Conservation (phyloP, 495 filamentous ascomycete species). For the Penicillium subrubescens region DNA sequence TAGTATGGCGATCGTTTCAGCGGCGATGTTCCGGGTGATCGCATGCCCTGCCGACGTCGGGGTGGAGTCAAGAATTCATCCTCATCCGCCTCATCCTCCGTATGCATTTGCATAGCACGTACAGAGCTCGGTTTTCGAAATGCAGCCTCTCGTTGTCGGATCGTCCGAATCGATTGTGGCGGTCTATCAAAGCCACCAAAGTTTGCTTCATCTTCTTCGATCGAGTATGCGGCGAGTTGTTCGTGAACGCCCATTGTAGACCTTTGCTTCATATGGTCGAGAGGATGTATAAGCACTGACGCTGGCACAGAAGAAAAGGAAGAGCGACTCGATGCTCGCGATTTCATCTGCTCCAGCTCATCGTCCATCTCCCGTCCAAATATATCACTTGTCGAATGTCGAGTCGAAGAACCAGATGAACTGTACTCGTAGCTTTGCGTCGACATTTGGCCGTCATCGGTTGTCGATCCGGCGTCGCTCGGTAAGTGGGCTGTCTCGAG, state of each 20-base stretch:
- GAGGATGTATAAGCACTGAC: constrained; percentile 38
- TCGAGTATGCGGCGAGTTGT: constrained; percentile 23
- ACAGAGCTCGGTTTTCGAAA: constrained; percentile 77
- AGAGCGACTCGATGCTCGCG: constrained; percentile 45
- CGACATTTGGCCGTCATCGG: constrained; percentile 26
- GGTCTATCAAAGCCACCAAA: constrained; percentile 25
- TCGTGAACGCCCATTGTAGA: constrained; percentile 19
- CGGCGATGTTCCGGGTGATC: constrained; percentile 39
- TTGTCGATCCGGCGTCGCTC: constrained; percentile 18
- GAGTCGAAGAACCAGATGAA: constrained; percentile 42
- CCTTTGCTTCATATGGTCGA: constrained; percentile 26
- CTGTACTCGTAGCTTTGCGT: constrained; percentile 38
- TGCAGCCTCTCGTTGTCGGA: constrained; percentile 45
- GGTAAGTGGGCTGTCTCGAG: constrained; percentile 26
- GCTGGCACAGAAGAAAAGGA: constrained; percentile 47
- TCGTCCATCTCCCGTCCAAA: constrained; percentile 36
- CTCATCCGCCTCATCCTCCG: constrained; percentile 47
- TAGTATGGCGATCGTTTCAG: constrained; percentile 44
- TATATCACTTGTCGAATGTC: constrained; percentile 35
- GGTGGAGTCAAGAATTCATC: constrained; percentile 43
- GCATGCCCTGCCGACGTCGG: constrained; percentile 36
- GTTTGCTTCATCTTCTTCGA: constrained; percentile 29
- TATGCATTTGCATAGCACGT: constrained; percentile 75
- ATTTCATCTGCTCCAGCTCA: constrained; percentile 33
- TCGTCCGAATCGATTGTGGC: constrained; percentile 26